A percentile compares a stretch with the other conserved stretches of the same genome.
phyloP scores from a whole-genome alignment of 495 filamentous ascomycete genomes.

The Rhypophila decipiens region DNA sequence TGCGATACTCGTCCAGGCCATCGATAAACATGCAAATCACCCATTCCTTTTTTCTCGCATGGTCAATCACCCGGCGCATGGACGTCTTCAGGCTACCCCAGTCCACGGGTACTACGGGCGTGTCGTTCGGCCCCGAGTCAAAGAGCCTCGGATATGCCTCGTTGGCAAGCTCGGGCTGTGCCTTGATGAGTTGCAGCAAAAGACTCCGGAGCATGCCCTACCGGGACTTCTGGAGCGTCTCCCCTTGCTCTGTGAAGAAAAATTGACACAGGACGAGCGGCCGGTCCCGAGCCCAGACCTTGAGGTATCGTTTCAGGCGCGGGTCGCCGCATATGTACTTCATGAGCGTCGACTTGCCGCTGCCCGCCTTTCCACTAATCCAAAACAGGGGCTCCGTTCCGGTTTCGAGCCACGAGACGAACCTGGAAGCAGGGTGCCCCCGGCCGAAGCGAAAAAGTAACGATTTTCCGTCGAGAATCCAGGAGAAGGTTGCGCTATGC shows the following conservation, averaged over 20 bases:
- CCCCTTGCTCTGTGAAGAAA: not conserved
- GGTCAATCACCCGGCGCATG: too few species aligned
- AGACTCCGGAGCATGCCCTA: not conserved
- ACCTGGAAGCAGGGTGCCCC: too few species aligned
- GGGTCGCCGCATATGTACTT: not conserved
- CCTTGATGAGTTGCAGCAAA: not conserved
- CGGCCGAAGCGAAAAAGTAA: too few species aligned
- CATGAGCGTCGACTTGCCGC: constrained; percentile 3
- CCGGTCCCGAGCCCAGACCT: not conserved
- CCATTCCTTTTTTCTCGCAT: too few species aligned
- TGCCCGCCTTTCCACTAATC: constrained; percentile 1
- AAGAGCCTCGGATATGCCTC: not conserved
- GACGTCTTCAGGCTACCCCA: too few species aligned
- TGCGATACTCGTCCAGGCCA: too few species aligned
- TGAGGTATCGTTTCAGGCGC: not conserved
- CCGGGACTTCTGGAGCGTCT: not conserved
- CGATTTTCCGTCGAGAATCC: too few species aligned
- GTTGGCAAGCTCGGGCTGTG: not conserved
- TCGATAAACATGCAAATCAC: too few species aligned
- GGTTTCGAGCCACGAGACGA: not conserved
- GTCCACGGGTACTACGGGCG: not conserved
- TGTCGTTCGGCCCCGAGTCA: too few species aligned
- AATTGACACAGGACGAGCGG: not conserved
- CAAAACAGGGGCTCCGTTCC: not conserved
- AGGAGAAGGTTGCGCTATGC: too few species aligned